Conservation (phyloP, 345 rosid species). For the Camelina laxa region DNA sequence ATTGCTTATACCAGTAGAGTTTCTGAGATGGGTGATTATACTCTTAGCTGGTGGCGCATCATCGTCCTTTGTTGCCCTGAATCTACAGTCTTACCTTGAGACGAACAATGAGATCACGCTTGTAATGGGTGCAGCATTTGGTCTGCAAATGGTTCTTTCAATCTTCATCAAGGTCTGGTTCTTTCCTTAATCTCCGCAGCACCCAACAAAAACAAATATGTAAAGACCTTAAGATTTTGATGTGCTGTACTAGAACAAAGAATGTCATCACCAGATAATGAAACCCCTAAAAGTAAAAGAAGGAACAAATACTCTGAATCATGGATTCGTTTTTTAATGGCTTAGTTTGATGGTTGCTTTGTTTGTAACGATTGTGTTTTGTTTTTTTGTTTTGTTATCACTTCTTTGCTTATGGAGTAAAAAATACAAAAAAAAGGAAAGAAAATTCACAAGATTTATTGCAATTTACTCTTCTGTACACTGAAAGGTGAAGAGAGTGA, state of each 20-base stretch:
- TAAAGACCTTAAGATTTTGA: conserved; percentile 38
- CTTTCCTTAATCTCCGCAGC: conserved; percentile 57
- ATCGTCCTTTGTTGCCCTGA: conserved; percentile 71
- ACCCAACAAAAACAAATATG: conserved; percentile 15
- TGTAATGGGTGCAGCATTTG: conserved; percentile 64
- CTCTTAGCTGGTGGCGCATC: conserved; percentile 72
- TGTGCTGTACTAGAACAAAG: conserved; percentile 29
- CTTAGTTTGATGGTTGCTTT: conserved; percentile 15
- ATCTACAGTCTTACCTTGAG: conserved; percentile 62
- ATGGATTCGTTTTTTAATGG: conserved; percentile 15
- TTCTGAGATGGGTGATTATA: conserved; percentile 81
- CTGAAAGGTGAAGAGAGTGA: neutral
- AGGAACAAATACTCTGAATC: conserved; percentile 30
- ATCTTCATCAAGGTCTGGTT: conserved; percentile 95
- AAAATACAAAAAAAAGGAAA: neutral
- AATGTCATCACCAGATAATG: conserved; percentile 23
- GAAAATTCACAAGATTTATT: neutral
- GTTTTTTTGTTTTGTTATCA: neutral
- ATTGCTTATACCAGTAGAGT: conserved; percentile 80
- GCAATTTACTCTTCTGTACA: neutral
- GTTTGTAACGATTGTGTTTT: conserved; percentile 24
- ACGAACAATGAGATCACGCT: conserved; percentile 57
- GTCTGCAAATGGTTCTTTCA: conserved; percentile 79
- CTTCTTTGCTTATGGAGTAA: conserved; percentile 7
- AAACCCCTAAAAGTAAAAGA: conserved; percentile 33